Evolutionary conservation across 163 green algal genomes (phyloP), one percentile per base, ranked within the genome.

Genomic region (Chlorella variabilis): DNA sequence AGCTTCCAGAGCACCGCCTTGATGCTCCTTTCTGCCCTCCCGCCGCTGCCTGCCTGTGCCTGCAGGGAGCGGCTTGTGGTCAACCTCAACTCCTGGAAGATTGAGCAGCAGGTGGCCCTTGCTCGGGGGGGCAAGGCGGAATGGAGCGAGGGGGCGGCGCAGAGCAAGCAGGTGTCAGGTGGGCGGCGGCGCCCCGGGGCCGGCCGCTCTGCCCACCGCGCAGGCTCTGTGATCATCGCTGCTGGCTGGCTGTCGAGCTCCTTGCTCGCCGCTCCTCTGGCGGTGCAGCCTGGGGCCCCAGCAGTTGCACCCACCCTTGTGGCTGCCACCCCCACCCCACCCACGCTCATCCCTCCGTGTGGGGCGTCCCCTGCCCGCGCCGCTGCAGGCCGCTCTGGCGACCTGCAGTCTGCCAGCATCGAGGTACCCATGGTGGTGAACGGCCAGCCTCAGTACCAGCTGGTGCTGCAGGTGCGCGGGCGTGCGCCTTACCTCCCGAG

Each of bases 31-130:
- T n/a, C n/a, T 49, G 63, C 11, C 7, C 36, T 48, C 13, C 6
- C 3, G n/a, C 29, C 23, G 15, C 45, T 15, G 11, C 45, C 11
- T 15, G 15, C 45, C 45, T 54, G 15, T 54, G 45, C 45, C 36
- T 59, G 39, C 59, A 81, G 75, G 27, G 75, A 95, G 85, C 83
- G 84, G 20, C 71, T 96, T 20, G 79, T 88, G 4, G 85, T 96
- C 23, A 88, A 87, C 6, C 71, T 54, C 23, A 86, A 83, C 25
- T 78, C 71, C 27, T 96, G 87, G 84, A 78, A 74, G 18, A 49
- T 91, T 5, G 68, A 87, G 78, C 79, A 82, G 69, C 71, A 90
- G 71, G 48, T 89, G 58, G 85, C 82, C 8, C 33, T 78, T 51
- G 34, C 82, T 17, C 58, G 68, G 23, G 59, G 67, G 49, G 59